Conservation (phyloP, 129 eudicot genomes). For the Arctium minus region DNA sequence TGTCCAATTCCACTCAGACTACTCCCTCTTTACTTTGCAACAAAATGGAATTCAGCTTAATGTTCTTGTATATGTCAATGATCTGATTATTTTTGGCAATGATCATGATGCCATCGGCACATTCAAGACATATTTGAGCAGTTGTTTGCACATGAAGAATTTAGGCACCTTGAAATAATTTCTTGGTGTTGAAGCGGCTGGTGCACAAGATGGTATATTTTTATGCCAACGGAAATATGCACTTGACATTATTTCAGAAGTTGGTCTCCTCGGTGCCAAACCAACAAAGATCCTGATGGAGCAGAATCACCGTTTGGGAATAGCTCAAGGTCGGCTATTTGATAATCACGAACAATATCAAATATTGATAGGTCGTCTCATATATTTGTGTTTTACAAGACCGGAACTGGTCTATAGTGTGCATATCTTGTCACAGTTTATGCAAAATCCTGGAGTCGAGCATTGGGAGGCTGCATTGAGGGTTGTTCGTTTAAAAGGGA, state of each 20-base stretch:
- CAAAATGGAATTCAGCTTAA: neutral
- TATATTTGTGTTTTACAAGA: neutral
- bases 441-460: neutral
- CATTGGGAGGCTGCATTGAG: constrained; percentile 8
- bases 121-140: neutral
- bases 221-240: constrained; percentile 17
- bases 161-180: constrained; percentile 14
- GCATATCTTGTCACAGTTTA: constrained; percentile 2
- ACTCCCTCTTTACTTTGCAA: neutral
- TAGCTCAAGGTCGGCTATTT: neutral
- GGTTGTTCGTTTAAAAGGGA: neutral
- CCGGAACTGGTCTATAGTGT: neutral
- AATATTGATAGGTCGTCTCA: constrained; percentile 18
- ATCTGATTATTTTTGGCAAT: constrained; percentile 10
- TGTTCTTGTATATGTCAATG: constrained; percentile 10
- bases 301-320: neutral
- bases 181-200: constrained; percentile 14
- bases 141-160: constrained; percentile 16
- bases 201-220: neutral
- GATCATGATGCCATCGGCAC: neutral
- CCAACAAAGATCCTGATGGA: neutral
- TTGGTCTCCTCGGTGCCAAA: neutral
- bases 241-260: constrained; percentile 8
- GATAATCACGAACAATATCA: neutral
- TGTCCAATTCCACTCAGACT: neutral